Conservation (phyloP, 1,284 basidiomycete species). For the Papiliotrema terrestris region DNA sequence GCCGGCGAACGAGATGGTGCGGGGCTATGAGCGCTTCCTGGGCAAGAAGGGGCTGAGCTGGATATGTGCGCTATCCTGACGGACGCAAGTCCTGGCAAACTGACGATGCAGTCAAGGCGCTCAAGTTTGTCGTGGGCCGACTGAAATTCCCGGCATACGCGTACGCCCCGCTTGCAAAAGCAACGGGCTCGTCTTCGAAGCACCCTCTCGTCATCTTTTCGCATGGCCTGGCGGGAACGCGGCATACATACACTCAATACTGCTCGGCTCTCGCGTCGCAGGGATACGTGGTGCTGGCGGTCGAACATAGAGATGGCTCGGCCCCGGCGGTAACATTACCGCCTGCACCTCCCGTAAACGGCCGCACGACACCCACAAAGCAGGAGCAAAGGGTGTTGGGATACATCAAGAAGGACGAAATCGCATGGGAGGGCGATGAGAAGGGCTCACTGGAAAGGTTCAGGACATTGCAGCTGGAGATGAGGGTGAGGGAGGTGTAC, state of each 20-base stretch:
- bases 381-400: slow-evolving; percentile 18
- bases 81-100: background rate
- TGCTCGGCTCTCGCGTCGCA: slow-evolving; percentile 66
- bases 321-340: slow-evolving; percentile 37
- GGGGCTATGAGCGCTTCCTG: slow-evolving; percentile 33
- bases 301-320: slow-evolving; percentile 75
- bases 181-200: background rate
- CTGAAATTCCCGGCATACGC: slow-evolving; percentile 30
- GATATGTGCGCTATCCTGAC: slow-evolving; percentile 23
- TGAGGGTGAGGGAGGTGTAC: slow-evolving; percentile 65
- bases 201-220: slow-evolving; percentile 77
- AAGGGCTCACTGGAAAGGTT: slow-evolving; percentile 50
- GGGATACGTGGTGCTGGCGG: slow-evolving; percentile 68
- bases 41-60: slow-evolving; percentile 23
- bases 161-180: slow-evolving; percentile 10
- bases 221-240: slow-evolving; percentile 72
- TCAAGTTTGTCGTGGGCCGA: slow-evolving; percentile 24
- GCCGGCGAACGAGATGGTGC: slow-evolving; percentile 21
- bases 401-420: slow-evolving; percentile 56
- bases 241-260: slow-evolving; percentile 69
- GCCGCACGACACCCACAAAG: background rate
- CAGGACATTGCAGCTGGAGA: slow-evolving; percentile 62
- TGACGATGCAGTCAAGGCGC: slow-evolving; percentile 12
- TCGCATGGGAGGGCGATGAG: slow-evolving; percentile 40
- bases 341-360: background rate